These are phyloP conservation scores for Xylaria acuta DNA, from an alignment of 495 filamentous ascomycete genomes.

Conservation along the genomic window DNA sequence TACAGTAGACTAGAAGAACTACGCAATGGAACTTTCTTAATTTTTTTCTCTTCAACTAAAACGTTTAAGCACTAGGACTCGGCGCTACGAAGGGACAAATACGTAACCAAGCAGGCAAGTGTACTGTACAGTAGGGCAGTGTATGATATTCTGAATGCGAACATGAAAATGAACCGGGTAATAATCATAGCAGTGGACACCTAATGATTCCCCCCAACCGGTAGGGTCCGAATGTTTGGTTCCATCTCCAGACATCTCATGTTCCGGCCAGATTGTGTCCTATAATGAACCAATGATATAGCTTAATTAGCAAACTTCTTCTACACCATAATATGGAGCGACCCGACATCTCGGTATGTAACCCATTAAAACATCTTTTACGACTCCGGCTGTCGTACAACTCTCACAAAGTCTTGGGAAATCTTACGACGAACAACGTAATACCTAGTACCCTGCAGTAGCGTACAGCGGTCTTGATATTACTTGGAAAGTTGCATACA, in stretches of 20 bases:
- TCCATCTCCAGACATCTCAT: background rate
- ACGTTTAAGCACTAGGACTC: background rate
- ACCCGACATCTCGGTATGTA: slow-evolving; percentile 17
- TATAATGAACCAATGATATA: background rate
- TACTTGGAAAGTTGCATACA: background rate
- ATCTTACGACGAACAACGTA: background rate
- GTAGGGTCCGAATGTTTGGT: slow-evolving; percentile 14
- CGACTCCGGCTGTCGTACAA: background rate
- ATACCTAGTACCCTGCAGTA: background rate
- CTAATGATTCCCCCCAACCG: background rate
- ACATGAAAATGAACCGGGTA: background rate
- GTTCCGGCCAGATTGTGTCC: background rate
- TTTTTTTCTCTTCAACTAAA: background rate
- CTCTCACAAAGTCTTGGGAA: background rate
- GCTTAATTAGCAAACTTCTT: slow-evolving; percentile 10
- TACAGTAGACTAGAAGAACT: background rate
- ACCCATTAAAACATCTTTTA: background rate
- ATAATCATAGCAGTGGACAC: background rate
- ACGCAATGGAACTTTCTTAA: background rate
- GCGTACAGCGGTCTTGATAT: background rate
- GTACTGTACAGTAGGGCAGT: background rate
- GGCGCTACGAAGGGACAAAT: background rate
- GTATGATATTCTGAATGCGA: background rate
- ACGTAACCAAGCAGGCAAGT: background rate
- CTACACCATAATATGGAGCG: background rate